Conservation (phyloP, 805 yeast species). For the Komagataella pseudopastoris region DNA sequence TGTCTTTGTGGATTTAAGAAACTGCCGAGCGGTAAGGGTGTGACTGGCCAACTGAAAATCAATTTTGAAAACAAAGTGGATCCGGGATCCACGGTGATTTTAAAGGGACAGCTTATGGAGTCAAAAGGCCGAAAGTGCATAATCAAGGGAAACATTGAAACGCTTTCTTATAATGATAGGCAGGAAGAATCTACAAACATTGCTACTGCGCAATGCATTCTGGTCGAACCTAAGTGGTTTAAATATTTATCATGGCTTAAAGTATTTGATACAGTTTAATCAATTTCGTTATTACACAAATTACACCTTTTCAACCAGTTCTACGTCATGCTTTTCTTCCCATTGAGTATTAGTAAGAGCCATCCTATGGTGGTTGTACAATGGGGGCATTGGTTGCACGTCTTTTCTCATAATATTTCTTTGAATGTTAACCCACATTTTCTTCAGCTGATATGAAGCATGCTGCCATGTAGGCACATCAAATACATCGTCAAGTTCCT, state of each 20-base stretch:
- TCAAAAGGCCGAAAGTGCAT: slow-evolving; percentile 70
- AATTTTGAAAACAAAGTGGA: slow-evolving; percentile 48
- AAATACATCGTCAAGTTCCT: slow-evolving; percentile 66
- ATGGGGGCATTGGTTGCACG: slow-evolving; percentile 36
- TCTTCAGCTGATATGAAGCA: slow-evolving; percentile 31
- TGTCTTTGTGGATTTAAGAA: slow-evolving; percentile 77
- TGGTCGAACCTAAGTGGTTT: slow-evolving; percentile 87
- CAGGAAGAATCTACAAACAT: slow-evolving; percentile 5
- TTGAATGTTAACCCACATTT: slow-evolving; percentile 28
- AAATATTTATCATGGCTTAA: slow-evolving; percentile 29
- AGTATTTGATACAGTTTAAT: background rate
- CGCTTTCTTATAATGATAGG: slow-evolving; percentile 22
- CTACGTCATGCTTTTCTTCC: slow-evolving; percentile 38
- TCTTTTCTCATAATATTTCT: slow-evolving; percentile 32
- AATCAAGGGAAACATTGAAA: slow-evolving; percentile 53
- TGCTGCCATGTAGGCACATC: slow-evolving; percentile 43
- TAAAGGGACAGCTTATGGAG: slow-evolving; percentile 54
- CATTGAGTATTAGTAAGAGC: slow-evolving; percentile 49
- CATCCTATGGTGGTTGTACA: slow-evolving; percentile 40
- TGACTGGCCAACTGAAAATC: slow-evolving; percentile 67
- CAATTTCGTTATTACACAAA: background rate
- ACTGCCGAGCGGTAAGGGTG: slow-evolving; percentile 74
- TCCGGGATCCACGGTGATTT: slow-evolving; percentile 49
- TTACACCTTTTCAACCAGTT: slow-evolving; percentile 29
- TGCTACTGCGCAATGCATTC: slow-evolving; percentile 54